These are phyloP conservation scores for Leucosporidium scottii DNA, from an alignment of 768 basidiomycete species.

Conservation along the genomic window DNA sequence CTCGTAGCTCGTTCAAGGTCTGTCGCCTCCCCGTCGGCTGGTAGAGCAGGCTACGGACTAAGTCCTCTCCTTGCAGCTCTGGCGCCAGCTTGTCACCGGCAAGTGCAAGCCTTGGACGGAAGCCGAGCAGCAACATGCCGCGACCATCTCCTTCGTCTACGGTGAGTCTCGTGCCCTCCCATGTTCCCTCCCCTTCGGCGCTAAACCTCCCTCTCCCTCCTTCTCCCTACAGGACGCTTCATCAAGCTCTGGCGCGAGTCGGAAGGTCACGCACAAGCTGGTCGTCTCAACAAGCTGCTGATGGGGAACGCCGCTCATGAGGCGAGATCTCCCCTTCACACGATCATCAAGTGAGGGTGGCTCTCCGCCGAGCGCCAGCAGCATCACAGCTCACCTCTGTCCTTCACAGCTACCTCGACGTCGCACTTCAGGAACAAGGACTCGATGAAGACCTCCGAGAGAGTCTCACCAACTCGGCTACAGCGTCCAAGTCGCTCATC, in stretches of 20 bases:
- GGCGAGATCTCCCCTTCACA: constrained; percentile 66
- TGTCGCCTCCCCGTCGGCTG: too few relatives aligned
- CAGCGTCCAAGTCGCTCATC: constrained; percentile 67
- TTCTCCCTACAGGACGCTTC: constrained; percentile 46
- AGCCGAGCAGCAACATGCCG: constrained; percentile 58
- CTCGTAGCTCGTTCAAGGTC: constrained; percentile 62
- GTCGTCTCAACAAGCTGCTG: constrained; percentile 63
- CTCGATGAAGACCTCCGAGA: constrained; percentile 66
- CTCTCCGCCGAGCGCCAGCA: not conserved
- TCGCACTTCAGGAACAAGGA: constrained; percentile 69
- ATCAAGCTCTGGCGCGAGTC: constrained; percentile 81
- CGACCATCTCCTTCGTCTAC: constrained; percentile 71
- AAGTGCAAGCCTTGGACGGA: constrained; percentile 67
- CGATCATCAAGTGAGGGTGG: constrained; percentile 73
- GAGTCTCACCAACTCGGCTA: constrained; percentile 63
- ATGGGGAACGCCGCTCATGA: constrained; percentile 77
- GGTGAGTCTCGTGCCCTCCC: too few relatives aligned
- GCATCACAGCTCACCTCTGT: not conserved
- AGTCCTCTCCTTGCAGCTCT: constrained; percentile 45
- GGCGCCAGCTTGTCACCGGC: constrained; percentile 67
- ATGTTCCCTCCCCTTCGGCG: too few relatives aligned
- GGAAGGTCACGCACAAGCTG: constrained; percentile 62
- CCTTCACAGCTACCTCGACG: constrained; percentile 58
- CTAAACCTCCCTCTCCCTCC: not conserved
- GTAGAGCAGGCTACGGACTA: too few relatives aligned